These are phyloP conservation scores for Didymella exigua DNA, from an alignment of 2,329 filamentous ascomycete species.

Conservation along the genomic window DNA sequence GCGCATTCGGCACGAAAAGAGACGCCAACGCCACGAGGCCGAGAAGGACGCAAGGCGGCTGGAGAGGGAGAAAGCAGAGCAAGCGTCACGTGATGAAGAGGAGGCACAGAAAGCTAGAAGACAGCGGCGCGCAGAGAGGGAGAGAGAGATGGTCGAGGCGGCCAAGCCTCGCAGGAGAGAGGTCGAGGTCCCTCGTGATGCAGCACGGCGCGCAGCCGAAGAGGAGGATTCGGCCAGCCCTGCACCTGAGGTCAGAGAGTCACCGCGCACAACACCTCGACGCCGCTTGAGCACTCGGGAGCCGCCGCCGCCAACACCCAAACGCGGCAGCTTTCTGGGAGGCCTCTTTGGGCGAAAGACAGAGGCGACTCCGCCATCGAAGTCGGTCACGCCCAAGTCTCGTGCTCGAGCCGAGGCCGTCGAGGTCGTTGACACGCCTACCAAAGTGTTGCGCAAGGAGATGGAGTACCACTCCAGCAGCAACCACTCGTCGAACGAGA, in stretches of 20 bases:
- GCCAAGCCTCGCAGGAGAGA: slow-evolving; percentile 23
- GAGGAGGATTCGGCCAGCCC: slow-evolving; percentile 28
- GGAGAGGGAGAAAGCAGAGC: slow-evolving; percentile 11
- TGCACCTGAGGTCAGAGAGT: slow-evolving; percentile 24
- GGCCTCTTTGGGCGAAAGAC: slow-evolving; percentile 42
- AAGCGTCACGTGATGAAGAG: slow-evolving; percentile 23
- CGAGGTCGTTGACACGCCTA: slow-evolving; percentile 23
- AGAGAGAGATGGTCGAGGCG: slow-evolving; percentile 29
- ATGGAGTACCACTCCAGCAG: slow-evolving; percentile 34
- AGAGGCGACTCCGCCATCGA: slow-evolving; percentile 35
- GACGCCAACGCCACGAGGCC: slow-evolving; percentile 34
- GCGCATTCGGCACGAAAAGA: slow-evolving; percentile 35
- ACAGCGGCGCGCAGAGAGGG: slow-evolving; percentile 34
- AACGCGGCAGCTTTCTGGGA: slow-evolving; percentile 39
- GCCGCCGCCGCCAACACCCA: slow-evolving; percentile 27
- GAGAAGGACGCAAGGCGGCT: slow-evolving; percentile 17
- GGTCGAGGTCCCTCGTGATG: slow-evolving; percentile 28
- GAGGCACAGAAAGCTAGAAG: slow-evolving; percentile 33
- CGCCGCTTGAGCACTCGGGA: slow-evolving; percentile 36
- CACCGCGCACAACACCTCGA: slow-evolving; percentile 29
- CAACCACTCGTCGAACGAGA: slow-evolving; percentile 41
- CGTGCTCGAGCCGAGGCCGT: slow-evolving; percentile 35
- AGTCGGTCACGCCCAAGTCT: slow-evolving; percentile 29
- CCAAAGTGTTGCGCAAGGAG: slow-evolving; percentile 27
- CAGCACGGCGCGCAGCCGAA: slow-evolving; percentile 37